A percentile compares a stretch with the other conserved stretches of the same genome.
Evolutionary conservation across 108 stramenopile species (phyloP).

Genomic region (Hondaea fermentalgiana): DNA sequence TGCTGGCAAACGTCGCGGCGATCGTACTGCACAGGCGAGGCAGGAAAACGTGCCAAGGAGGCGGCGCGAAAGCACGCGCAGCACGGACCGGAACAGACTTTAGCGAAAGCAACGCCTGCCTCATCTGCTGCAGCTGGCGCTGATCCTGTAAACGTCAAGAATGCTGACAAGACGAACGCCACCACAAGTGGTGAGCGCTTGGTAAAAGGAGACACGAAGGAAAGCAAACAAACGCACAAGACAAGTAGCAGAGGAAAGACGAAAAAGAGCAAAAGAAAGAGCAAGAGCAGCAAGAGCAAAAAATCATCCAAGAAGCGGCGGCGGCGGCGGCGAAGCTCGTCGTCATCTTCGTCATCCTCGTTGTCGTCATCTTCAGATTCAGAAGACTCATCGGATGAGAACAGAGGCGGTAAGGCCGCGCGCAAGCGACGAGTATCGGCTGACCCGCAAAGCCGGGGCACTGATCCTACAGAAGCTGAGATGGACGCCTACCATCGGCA

Average conservation of each 20-base stretch:
- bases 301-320: neutral
- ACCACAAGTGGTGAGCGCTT: too few relatives aligned
- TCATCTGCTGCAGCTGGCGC: neutral
- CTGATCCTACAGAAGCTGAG: neutral
- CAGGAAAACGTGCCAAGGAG: constrained; percentile 51
- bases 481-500: neutral
- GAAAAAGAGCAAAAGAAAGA: neutral
- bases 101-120: too few relatives aligned
- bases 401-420: neutral
- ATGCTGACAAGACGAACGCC: neutral
- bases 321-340: neutral
- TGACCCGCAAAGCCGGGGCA: too few relatives aligned
- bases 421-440: neutral
- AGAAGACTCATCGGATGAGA: neutral
- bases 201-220: too few relatives aligned
- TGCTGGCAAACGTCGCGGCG: constrained; percentile 79
- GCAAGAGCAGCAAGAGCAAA: neutral
- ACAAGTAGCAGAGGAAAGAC: too few relatives aligned
- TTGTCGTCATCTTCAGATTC: neutral
- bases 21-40: constrained; percentile 84
- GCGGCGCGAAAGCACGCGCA: neutral
- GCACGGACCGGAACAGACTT: neutral
- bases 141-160: too few relatives aligned
- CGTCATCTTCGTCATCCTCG: too few relatives aligned
- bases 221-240: too few relatives aligned